Evolutionary conservation across 2,329 filamentous ascomycete genomes (phyloP).

Genomic region (Verticillium albo-atrum): DNA sequence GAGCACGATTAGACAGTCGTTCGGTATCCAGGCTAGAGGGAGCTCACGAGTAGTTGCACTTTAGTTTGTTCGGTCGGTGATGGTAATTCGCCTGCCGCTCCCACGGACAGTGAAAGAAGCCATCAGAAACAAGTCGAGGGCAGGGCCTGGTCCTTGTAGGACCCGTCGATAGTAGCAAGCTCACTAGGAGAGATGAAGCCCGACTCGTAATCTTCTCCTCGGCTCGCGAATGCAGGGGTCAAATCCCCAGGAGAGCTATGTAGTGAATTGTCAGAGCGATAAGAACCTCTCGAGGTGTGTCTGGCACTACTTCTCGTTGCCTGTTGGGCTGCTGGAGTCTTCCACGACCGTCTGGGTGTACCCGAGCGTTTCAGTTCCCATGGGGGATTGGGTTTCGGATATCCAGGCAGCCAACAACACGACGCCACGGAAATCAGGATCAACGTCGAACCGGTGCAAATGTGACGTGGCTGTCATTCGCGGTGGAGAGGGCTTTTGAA

Average conservation of each 20-base stretch:
- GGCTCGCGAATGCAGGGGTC: neutral
- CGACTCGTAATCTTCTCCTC: neutral
- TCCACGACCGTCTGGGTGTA: neutral
- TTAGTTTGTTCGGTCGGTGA: conserved; percentile 91
- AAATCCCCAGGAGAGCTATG: neutral
- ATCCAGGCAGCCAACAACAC: neutral
- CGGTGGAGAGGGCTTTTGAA: neutral
- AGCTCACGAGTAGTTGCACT: conserved; percentile 97
- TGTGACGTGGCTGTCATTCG: neutral
- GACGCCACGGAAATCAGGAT: neutral
- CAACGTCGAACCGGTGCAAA: neutral
- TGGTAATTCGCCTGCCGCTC: conserved; percentile 67
- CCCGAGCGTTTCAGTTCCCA: too few relatives aligned
- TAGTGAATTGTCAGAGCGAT: neutral
- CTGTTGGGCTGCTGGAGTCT: neutral
- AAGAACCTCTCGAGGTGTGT: neutral
- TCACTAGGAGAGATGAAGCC: neutral
- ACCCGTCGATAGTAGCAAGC: conserved; percentile 1
- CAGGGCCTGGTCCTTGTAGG: conserved; percentile 41
- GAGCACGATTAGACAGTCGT: neutral
- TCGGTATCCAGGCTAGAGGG: neutral
- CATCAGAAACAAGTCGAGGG: conserved; percentile 60
- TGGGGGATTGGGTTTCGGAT: neutral
- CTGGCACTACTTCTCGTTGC: neutral
- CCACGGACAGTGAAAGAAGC: conserved; percentile 91